Evolutionary conservation across 495 filamentous ascomycete species (phyloP), one percentile per base, ranked within the genome.

Genomic region (Penicillium coprophilum): DNA sequence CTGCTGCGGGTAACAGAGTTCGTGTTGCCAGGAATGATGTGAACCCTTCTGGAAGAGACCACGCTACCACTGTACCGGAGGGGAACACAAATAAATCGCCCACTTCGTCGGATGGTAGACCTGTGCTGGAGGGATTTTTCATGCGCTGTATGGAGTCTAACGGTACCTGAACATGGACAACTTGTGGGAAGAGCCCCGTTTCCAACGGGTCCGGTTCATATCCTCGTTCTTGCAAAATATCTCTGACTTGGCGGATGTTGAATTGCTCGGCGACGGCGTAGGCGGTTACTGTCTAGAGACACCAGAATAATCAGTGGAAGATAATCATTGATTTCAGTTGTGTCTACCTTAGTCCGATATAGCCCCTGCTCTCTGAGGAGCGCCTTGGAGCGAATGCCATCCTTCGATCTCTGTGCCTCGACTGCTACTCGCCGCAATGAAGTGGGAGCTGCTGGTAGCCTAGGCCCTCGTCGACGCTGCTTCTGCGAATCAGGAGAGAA

Each of bases 31-130:
- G 73, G 23, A 82, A 82, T 15, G 80, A 82, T 12, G 87, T 85
- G 19, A 89, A 81, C 30, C 84, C 82, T 50, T 89, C 79, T 0
- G 89, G 85, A 3, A 96, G 78, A 7, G 85, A 85, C 94, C 94
- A 98, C 28, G 89, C 83, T 9, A 97, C 94, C 5, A 97, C 83
- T n/a, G 91, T 95, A 3, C 94, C 94, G 1, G 93, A 96, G 6
- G 94, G 91, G 62, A 98, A 98, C n/a, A 98, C 85, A 60, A 97
- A 97, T 13, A 97, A 81, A 68, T 97, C 94, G 12, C 91, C 92
- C 49, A 84, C 82, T 65, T 89, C 84, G 39, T 82, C 76, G 3
- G 77, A 70, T 23, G 84, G 74, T 46, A 90, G 82, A 50, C 81
- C 84, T 21, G 78, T 79, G 17, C 71, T 70, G 53, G 70, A 86